Evolutionary conservation across 441 rosid species (phyloP).

Genomic region (Arabidopsis hybrid): DNA sequence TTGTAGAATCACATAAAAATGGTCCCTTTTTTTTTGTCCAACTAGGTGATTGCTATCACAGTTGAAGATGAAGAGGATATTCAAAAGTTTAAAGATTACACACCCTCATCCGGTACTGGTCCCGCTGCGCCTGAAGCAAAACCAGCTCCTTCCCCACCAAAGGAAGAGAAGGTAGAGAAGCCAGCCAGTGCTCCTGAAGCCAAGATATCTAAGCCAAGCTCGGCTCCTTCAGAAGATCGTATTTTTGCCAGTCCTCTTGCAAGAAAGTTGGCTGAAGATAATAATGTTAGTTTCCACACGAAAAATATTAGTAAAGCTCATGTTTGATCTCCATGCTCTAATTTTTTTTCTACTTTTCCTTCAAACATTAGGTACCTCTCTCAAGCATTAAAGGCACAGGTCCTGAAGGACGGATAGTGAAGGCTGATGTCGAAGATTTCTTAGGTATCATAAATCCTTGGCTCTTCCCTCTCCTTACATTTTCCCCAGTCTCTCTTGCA

Average conservation of each 20-base stretch:
- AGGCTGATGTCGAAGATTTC: slow-evolving; percentile 93
- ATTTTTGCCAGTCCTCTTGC: slow-evolving; percentile 91
- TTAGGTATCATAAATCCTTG: slow-evolving; percentile 60
- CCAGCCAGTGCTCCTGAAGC: slow-evolving; percentile 64
- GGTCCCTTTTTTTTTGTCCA: slow-evolving; percentile 6
- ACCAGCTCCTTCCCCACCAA: slow-evolving; percentile 62
- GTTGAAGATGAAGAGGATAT: slow-evolving; percentile 92
- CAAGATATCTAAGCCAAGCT: slow-evolving; percentile 58
- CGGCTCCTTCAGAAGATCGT: slow-evolving; percentile 67
- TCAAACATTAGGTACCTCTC: slow-evolving; percentile 64
- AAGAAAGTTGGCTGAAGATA: slow-evolving; percentile 86
- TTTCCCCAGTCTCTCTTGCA: neutral
- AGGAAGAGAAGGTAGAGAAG: slow-evolving; percentile 67
- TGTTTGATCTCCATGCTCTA: slow-evolving; percentile 12
- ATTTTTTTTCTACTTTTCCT: neutral
- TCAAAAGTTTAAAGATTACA: slow-evolving; percentile 86
- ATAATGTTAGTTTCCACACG: slow-evolving; percentile 57
- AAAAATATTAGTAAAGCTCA: neutral
- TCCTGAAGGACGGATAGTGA: slow-evolving; percentile 82
- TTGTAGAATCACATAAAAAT: slow-evolving; percentile 7
- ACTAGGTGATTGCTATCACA: slow-evolving; percentile 83
- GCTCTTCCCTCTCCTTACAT: slow-evolving; percentile 11
- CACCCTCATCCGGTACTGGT: slow-evolving; percentile 56
- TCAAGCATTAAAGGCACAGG: slow-evolving; percentile 93
- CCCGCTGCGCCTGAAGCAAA: slow-evolving; percentile 55